Percentiles rank a stretch among this genome's conserved stretches.
Conservation (phyloP, 1,139 yeast species). For the Suhomyces anneliseae region DNA sequence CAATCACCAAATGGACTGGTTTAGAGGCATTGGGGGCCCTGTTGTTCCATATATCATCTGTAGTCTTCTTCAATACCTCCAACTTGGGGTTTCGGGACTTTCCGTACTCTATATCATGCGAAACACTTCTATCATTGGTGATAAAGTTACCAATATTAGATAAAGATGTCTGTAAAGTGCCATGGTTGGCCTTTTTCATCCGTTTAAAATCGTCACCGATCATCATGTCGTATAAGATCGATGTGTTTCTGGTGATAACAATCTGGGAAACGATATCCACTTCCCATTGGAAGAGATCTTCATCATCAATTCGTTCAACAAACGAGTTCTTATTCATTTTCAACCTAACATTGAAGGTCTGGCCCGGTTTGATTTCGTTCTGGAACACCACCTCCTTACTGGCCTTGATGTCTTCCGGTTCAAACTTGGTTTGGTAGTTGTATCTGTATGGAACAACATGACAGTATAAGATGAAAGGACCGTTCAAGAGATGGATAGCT, state of each 20-base stretch:
- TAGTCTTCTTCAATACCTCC: constrained; percentile 13
- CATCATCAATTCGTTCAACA: constrained; percentile 12
- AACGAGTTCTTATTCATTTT: constrained; percentile 47
- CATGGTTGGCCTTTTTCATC: constrained; percentile 36
- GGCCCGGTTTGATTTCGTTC: constrained; percentile 62
- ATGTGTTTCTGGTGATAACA: constrained; percentile 20
- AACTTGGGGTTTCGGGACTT: constrained; percentile 14
- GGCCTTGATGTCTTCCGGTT: constrained; percentile 24
- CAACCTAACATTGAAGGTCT: constrained; percentile 51
- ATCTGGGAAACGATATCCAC: constrained; percentile 25
- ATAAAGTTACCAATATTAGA: constrained; percentile 14
- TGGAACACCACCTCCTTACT: constrained; percentile 37
- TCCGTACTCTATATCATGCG: constrained; percentile 2
- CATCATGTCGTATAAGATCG: constrained; percentile 20
- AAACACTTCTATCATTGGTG: background rate
- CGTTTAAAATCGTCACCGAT: constrained; percentile 29
- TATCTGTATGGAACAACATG: constrained; percentile 59
- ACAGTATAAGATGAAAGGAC: constrained; percentile 60
- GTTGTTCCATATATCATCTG: constrained; percentile 23
- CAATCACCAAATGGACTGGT: constrained; percentile 23
- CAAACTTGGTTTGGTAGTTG: constrained; percentile 30
- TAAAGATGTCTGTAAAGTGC: constrained; percentile 21
- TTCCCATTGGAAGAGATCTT: constrained; percentile 20
- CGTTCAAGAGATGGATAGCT: constrained; percentile 56
- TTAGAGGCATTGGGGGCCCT: constrained; percentile 14